phyloP scores from a whole-genome alignment of 495 filamentous ascomycete genomes.

The Cercophora sp. region DNA sequence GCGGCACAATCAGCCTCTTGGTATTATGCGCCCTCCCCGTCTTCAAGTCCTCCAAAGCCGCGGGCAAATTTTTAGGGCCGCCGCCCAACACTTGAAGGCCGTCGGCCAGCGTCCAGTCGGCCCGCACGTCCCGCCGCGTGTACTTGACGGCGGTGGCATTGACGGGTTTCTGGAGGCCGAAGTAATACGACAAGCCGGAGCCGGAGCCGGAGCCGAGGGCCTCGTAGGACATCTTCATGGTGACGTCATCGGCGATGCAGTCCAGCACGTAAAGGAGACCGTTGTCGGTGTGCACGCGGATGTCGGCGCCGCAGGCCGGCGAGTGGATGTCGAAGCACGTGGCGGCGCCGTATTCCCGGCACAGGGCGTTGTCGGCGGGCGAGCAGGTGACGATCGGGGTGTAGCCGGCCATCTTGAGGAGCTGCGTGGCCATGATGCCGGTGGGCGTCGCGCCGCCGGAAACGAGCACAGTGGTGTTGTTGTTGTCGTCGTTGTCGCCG shows the following conservation, averaged over 20 bases:
- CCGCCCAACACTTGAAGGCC: too few relatives aligned
- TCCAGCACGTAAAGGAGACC: not conserved
- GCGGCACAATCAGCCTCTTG: too few relatives aligned
- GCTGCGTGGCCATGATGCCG: slow-evolving; percentile 9
- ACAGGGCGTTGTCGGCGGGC: slow-evolving; percentile 1
- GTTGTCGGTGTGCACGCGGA: not conserved
- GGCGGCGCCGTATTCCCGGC: not conserved
- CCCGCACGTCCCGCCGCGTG: too few relatives aligned
- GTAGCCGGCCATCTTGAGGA: slow-evolving; percentile 3
- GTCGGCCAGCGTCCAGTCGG: too few relatives aligned
- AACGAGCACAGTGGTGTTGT: not conserved
- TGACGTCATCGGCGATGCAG: slow-evolving; percentile 3
- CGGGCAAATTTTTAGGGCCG: too few relatives aligned
- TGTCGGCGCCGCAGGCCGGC: slow-evolving; percentile 4
- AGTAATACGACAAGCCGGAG: too few relatives aligned
- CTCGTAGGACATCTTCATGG: slow-evolving; percentile 10
- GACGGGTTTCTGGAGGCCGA: too few relatives aligned
- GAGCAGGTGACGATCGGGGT: slow-evolving; percentile 5
- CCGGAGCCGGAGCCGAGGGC: too few relatives aligned
- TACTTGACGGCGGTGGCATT: too few relatives aligned
- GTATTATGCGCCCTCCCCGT: too few relatives aligned
- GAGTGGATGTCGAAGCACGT: slow-evolving; percentile 8
- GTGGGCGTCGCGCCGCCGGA: slow-evolving; percentile 7
- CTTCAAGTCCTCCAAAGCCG: too few relatives aligned
- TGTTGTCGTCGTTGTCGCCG: not conserved